Evolutionary conservation across 225 moss, liverwort and hornwort genomes (phyloP), one percentile per base, ranked within the genome.

Genomic region (Bryoerythrophyllum caledonicum): DNA sequence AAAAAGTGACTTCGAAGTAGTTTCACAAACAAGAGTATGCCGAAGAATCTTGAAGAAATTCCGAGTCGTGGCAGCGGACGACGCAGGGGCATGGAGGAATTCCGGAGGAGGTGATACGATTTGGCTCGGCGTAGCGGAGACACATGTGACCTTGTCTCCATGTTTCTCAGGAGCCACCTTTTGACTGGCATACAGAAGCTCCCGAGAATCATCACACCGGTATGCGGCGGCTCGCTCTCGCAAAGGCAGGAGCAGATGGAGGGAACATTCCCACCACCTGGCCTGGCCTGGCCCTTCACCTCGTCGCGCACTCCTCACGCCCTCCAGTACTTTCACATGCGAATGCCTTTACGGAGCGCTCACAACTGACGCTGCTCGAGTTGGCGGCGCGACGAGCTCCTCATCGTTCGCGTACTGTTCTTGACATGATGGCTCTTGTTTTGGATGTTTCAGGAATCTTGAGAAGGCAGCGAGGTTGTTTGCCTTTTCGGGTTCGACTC

Each of bases 191-290:
- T 49, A 57, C 60, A 60, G 63, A 67, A 44, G 35, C 73, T 37
- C 24, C 38, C 17, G 70, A 10, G 57, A 17, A 14, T 46, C 7
- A 8, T 49, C 59, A 16, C 14, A 61, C 17, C 10, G 11, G 66
- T 35, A 82, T 34, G 82, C 61, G 82, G 79, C 82, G 65, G 14
- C 54, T 0, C 60, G 82, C 28, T 54, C 78, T 4, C 3, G 74
- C 24, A 6, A 46, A 72, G 41, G 32, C 58, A 15, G 37, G 16
- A 28, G n/a, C 3, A 41, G 58, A 72, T 60, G 46, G 35, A 19
- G 4, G 0, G 5, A 24, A 15, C 25, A 46, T 58, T 53, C 59
- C 40, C 24, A 25, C 13, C 19, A 20, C 26, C 9, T 64, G 57
- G 51, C 8, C 30, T 27, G 10, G 51, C 65, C 44, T 3, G 19